Percentiles rank a stretch among this genome's conserved stretches.
Conservation (phyloP, 306 rosid genomes). For the Hippophae rhamnoides region DNA sequence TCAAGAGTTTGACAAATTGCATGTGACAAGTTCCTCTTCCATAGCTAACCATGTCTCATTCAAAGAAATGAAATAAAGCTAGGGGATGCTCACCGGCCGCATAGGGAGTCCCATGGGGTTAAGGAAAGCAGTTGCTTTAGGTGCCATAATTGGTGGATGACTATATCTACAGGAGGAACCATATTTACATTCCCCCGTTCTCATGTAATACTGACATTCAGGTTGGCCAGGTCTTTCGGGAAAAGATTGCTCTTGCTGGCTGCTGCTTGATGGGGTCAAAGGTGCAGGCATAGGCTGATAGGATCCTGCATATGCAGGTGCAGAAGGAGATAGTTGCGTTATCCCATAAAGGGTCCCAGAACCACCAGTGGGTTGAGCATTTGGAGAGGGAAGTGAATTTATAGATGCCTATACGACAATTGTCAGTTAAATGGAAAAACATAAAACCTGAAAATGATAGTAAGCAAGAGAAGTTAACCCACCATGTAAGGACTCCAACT, state of each 20-base stretch:
- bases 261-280: slow-evolving; percentile 45
- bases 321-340: slow-evolving; percentile 46
- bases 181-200: slow-evolving; percentile 94
- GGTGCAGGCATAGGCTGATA: slow-evolving; percentile 52
- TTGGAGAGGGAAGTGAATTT: slow-evolving; percentile 57
- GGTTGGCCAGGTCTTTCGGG: slow-evolving; percentile 96
- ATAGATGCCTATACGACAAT: slow-evolving; percentile 49
- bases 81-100: slow-evolving; percentile 66
- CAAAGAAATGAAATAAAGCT: slow-evolving; percentile 11
- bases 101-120: slow-evolving; percentile 79
- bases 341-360: slow-evolving; percentile 59
- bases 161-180: slow-evolving; percentile 96
- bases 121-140: slow-evolving; percentile 41
- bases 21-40: too few relatives aligned
- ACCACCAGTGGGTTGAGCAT: slow-evolving; percentile 47
- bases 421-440: slow-evolving; percentile 23
- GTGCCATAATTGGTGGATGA: slow-evolving; percentile 59
- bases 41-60: too few relatives aligned
- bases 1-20: too few relatives aligned
- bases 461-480: slow-evolving; percentile 21
- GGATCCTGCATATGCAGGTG: slow-evolving; percentile 46
- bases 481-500: slow-evolving; percentile 89
- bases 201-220: slow-evolving; percentile 83
- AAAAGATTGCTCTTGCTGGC: slow-evolving; percentile 62
- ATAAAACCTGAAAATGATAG: slow-evolving; percentile 16